Base-by-base conservation (phyloP, 139 green algal genomes). In the Chlamydomonas applanata region DNA sequence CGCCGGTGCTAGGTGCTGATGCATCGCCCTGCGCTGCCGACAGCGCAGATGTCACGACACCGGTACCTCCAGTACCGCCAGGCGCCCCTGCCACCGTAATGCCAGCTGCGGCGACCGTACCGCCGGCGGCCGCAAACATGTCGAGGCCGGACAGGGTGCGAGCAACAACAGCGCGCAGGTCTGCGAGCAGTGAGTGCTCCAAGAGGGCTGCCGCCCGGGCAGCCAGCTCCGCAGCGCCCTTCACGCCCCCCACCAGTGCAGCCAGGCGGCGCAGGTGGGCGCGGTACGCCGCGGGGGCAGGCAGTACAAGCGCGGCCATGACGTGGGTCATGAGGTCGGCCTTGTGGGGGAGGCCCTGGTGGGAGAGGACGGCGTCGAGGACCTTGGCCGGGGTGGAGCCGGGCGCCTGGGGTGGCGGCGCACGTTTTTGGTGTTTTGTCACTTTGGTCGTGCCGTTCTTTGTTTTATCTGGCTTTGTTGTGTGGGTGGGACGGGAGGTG, bases 181-280 rank as follows among this genome's bases (percentile, higher is more conserved):
- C 94, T 3, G 84, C 88, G 72, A 97, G 88, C 70, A 98, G 84
- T 56, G 77, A 92, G 40, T 96, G 85, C 86, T 98, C 95, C 80
- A 94, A 80, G 75, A 97, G 86, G 76, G 91, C 82, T 65, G 91
- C 81, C 4, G 89, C 90, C 0, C 78, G 74, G 24, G 71, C 54
- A 1, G 87, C 86, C 67, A 75, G 70, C 56, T 91, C 79, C 32
- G 89, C 82, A 1, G 76, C 73, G 17, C 78, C 82, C n/a, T 82
- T 76, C 25, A 75, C 80, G 29, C 46, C n/a, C 17, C 34, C 60
- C 25, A 20, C 59, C 14, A 99, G 88, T 16, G 77, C 81, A 4
- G 94, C 86, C 34, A 98, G 73, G 27, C 91, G 86, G 34, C 92
- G 80, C 78, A 98, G 87, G 29, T 87, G 68, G 0, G 85, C 78